These are phyloP conservation scores for Fraxinus cuspidata DNA, from an alignment of 257 asterid genomes.

Conservation along the genomic window DNA sequence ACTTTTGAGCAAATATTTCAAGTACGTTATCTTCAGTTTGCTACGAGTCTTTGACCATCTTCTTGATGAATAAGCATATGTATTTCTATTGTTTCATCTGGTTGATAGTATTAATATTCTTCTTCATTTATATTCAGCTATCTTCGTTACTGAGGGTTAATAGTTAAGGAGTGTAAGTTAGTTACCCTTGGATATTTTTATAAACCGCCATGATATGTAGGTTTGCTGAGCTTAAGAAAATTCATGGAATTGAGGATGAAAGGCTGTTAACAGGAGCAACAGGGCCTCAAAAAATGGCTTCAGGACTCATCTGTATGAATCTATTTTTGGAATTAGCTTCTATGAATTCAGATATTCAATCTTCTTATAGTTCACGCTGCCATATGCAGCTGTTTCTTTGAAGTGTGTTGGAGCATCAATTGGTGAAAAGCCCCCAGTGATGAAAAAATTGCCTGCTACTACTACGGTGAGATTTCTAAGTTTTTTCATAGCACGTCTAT, in stretches of 20 bases:
- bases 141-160: not conserved
- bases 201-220: conserved; percentile 39
- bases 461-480: conserved; percentile 57
- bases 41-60: too few species aligned
- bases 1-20: not conserved
- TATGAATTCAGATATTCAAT: conserved; percentile 8
- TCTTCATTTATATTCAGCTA: not conserved
- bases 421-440: conserved; percentile 74
- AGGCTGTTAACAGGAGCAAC: conserved; percentile 56
- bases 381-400: conserved; percentile 67
- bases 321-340: conserved; percentile 17
- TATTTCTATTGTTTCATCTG: not conserved
- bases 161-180: not conserved
- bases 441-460: conserved; percentile 76
- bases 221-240: conserved; percentile 69
- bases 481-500: not conserved
- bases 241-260: conserved; percentile 83
- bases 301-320: conserved; percentile 80
- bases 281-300: conserved; percentile 87
- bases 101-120: not conserved
- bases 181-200: not conserved
- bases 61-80: not conserved
- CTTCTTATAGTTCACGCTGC: conserved; percentile 10
- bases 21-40: not conserved
- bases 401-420: conserved; percentile 90